Conservation (phyloP, 805 yeast species). For the Wickerhamomyces bisporus region DNA sequence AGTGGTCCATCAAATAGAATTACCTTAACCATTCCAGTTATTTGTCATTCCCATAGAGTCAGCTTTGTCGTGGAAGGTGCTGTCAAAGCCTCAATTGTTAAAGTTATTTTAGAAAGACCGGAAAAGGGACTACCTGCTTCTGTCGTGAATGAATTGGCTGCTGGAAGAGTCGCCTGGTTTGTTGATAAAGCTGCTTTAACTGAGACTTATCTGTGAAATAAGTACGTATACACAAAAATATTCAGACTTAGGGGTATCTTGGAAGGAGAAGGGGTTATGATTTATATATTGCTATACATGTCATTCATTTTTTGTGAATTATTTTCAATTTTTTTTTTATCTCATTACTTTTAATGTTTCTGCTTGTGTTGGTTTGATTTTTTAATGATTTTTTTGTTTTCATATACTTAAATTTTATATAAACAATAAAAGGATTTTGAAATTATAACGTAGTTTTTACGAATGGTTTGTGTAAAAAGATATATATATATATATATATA, state of each 20-base stretch:
- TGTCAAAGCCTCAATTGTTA: constrained; percentile 87
- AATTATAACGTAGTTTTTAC: too few relatives aligned
- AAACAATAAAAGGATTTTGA: too few relatives aligned
- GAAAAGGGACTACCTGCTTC: constrained; percentile 94
- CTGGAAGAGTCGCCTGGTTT: constrained; percentile 95
- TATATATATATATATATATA: too few relatives aligned
- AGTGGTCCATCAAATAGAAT: constrained; percentile 81
- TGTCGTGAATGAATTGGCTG: constrained; percentile 93
- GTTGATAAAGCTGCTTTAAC: constrained; percentile 90
- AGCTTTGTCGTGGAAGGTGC: constrained; percentile 96
- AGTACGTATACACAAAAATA: neutral
- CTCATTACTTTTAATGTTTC: too few relatives aligned
- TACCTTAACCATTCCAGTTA: constrained; percentile 89
- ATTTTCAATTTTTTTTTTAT: too few relatives aligned
- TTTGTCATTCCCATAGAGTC: constrained; percentile 87
- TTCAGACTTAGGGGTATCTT: neutral
- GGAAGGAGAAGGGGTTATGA: too few relatives aligned
- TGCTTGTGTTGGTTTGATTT: too few relatives aligned
- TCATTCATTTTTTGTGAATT: too few relatives aligned
- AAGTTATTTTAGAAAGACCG: constrained; percentile 92
- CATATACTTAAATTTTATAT: too few relatives aligned
- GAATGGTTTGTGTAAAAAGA: too few relatives aligned
- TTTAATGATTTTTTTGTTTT: too few relatives aligned
- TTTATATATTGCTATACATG: too few relatives aligned
- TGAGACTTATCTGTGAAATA: constrained; percentile 38